phyloP scores from a whole-genome alignment of 2,329 filamentous ascomycete species.

The Pseudocercospora eumusae region DNA sequence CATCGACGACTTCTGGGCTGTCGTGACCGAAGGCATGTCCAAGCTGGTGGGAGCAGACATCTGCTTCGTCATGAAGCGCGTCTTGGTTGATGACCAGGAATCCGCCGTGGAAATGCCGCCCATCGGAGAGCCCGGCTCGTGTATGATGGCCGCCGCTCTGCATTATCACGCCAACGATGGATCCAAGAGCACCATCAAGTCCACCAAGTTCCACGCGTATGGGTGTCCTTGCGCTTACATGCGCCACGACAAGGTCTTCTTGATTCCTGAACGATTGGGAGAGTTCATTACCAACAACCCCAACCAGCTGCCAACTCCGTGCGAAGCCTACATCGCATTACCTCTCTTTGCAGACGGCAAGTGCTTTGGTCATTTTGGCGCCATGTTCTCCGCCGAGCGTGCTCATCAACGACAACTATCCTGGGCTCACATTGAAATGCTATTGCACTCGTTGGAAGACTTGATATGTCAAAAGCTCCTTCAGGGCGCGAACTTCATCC shows the following conservation, averaged over 20 bases:
- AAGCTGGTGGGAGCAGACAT: conserved; percentile 65
- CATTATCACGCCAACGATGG: conserved; percentile 63
- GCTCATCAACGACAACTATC: conserved; percentile 57
- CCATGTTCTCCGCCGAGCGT: conserved; percentile 69
- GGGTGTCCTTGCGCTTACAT: conserved; percentile 67
- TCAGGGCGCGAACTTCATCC: conserved; percentile 53
- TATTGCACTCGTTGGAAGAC: conserved; percentile 69
- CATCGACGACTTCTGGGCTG: conserved; percentile 63
- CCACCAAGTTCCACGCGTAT: conserved; percentile 66
- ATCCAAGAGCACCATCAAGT: conserved; percentile 56
- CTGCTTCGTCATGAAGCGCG: conserved; percentile 67
- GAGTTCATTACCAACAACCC: conserved; percentile 63
- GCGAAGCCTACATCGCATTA: conserved; percentile 67
- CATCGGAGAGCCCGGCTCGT: conserved; percentile 62
- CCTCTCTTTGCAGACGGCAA: conserved; percentile 66
- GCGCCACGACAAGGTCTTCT: conserved; percentile 70
- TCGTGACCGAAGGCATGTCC: conserved; percentile 65
- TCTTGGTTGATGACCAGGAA: conserved; percentile 60
- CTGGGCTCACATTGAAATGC: conserved; percentile 68
- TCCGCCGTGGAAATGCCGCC: conserved; percentile 62
- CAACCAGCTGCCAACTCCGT: conserved; percentile 61
- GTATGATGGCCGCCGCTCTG: conserved; percentile 65
- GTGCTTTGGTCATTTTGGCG: conserved; percentile 69
- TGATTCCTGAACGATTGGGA: conserved; percentile 63
- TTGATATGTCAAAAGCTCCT: conserved; percentile 61